Evolutionary conservation across 768 basidiomycete genomes (phyloP), one percentile per base, ranked within the genome.

Genomic region (Mrakia gelida): DNA sequence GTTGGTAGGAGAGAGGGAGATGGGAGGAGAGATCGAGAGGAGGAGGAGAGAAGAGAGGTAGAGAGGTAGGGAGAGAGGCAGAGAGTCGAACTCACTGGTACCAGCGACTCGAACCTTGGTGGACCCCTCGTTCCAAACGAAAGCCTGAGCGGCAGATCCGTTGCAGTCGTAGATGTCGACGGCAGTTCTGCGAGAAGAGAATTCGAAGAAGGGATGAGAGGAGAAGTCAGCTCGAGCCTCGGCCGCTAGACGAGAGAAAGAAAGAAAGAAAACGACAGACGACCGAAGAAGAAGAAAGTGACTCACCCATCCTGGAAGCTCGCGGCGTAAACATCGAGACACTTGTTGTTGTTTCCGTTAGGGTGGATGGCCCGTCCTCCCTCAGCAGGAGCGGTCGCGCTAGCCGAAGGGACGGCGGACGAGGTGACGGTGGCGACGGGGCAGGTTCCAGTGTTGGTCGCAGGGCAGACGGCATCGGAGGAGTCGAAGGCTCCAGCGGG

Each of bases 151-250:
- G 7, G 11, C 32, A 18, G 49, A 18, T 52, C 72, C 52, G 56
- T 56, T 38, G 26, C 34, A 73, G 71, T 72, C 71, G 49, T 52
- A 56, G 49, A 72, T 49, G 45, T 54, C 28, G 10, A 72, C 71
- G 26, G 49, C 45, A n/a, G 45, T 34, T 13, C 45, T 52, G 38
- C 38, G 38, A n/a, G 15, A 49, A 49, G 15, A 49, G 18, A 21
- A 16, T 15, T 15, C n/a, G 18, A 52, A 21, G 18, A 18, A 18
- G 18, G 49, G 15, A 49, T 2, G 15, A 21, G 49, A 21, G 21
- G n/a, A 5, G 21, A 52, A 21, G 13, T 52, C 49, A 52, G 49
- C 49, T 52, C 49, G 45, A 49, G n/a, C n/a, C n/a, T n/a, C n/a
- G n/a, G n/a, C n/a, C n/a, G 41, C 41, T 43, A 43, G 41, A 43